Percentiles rank a stretch among this genome's conserved stretches.
Evolutionary conservation across 805 yeast genomes (phyloP).

Genomic region (Sugiyamaella lignohabitans): DNA sequence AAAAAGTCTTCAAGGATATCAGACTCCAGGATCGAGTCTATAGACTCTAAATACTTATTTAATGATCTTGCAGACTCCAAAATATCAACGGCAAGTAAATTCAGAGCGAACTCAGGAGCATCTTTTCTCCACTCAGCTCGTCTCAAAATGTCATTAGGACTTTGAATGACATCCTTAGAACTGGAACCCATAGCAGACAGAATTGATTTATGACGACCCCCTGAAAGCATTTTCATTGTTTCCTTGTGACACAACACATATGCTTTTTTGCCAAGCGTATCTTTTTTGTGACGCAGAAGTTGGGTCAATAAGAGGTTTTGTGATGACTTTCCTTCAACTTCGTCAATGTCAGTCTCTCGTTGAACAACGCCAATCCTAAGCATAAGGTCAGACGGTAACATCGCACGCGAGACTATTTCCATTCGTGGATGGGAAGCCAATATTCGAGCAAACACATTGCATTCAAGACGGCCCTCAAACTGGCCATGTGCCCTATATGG

Average conservation of each 20-base stretch:
- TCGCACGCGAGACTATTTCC: constrained; percentile 33
- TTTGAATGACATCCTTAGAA: background rate
- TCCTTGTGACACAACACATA: constrained; percentile 4
- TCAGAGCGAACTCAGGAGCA: constrained; percentile 4
- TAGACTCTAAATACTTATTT: no score
- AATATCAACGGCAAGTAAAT: constrained; percentile 6
- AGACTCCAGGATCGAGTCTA: no score
- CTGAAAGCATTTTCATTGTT: constrained; percentile 2
- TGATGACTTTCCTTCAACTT: no score
- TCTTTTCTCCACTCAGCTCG: constrained; percentile 12
- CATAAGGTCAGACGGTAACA: constrained; percentile 37
- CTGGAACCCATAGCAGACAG: constrained; percentile 1
- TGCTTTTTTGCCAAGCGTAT: background rate
- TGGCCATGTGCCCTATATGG: constrained; percentile 11
- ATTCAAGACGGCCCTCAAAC: constrained; percentile 17
- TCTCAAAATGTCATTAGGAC: constrained; percentile 1
- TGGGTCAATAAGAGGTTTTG: no score
- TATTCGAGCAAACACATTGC: constrained; percentile 36
- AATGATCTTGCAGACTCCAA: constrained; percentile 4
- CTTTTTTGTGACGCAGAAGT: background rate
- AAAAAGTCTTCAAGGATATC: no score
- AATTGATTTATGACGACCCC: background rate
- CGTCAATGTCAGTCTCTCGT: background rate
- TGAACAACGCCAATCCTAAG: constrained; percentile 29
- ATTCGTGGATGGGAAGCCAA: constrained; percentile 41